phyloP scores from a whole-genome alignment of 2,329 filamentous ascomycete species.

The Penicillium janthinellum region DNA sequence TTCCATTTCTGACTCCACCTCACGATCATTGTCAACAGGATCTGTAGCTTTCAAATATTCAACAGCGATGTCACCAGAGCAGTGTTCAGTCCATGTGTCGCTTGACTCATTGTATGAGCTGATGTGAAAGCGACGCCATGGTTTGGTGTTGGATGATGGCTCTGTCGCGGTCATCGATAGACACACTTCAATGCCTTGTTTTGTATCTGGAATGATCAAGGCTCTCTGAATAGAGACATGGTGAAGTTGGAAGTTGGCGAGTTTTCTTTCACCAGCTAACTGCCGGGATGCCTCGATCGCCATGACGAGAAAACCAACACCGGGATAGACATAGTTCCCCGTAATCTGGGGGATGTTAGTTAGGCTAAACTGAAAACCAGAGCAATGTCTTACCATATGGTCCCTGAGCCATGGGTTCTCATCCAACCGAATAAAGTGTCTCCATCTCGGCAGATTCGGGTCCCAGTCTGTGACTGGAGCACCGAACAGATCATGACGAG shows the following conservation, averaged over 20 bases:
- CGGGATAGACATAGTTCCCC: slow-evolving; percentile 29
- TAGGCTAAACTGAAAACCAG: fast-evolving
- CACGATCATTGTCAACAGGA: slow-evolving; percentile 11
- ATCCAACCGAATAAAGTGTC: slow-evolving; percentile 31
- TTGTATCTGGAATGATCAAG: slow-evolving; percentile 33
- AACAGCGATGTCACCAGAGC: slow-evolving; percentile 33
- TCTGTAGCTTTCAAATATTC: slow-evolving; percentile 15
- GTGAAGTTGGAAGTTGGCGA: slow-evolving; percentile 23
- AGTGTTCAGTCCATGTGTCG: slow-evolving; percentile 40
- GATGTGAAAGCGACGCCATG: slow-evolving; percentile 35
- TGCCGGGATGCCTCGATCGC: slow-evolving; percentile 33
- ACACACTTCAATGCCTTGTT: slow-evolving; percentile 34
- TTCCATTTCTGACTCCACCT: slow-evolving; percentile 17
- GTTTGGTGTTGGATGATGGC: slow-evolving; percentile 21
- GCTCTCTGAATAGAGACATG: slow-evolving; percentile 33
- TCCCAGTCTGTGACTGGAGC: slow-evolving; percentile 35
- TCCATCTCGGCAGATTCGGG: slow-evolving; percentile 29
- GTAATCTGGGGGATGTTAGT: slow-evolving; percentile 19
- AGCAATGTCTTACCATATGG: slow-evolving; percentile 26
- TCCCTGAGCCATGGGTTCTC: slow-evolving; percentile 38
- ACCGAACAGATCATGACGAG: slow-evolving; percentile 36
- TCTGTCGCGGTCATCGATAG: slow-evolving; percentile 30
- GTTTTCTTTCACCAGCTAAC: slow-evolving; percentile 14
- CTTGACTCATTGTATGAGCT: slow-evolving; percentile 33
- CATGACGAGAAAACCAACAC: slow-evolving; percentile 34